Evolutionary conservation across 495 filamentous ascomycete genomes (phyloP).

Genomic region (Penicillium taxi): DNA sequence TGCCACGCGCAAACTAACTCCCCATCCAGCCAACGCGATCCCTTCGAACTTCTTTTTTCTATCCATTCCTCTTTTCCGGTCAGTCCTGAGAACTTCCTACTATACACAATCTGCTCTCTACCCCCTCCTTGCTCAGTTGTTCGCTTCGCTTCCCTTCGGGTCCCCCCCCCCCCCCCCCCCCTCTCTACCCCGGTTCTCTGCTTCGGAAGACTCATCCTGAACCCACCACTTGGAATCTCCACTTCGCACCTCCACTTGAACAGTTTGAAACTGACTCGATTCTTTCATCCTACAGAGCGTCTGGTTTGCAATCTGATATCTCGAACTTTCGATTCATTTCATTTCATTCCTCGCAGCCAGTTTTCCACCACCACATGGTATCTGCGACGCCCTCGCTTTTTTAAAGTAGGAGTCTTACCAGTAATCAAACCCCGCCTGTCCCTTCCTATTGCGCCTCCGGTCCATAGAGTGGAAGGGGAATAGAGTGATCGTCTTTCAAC

Average conservation of each 20-base stretch:
- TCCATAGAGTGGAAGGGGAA: slow-evolving; percentile 15
- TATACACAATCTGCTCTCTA: background rate
- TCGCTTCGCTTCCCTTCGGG: background rate
- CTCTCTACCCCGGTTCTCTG: background rate
- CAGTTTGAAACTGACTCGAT: background rate
- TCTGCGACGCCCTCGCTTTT: slow-evolving; percentile 5
- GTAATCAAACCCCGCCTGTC: slow-evolving; percentile 7
- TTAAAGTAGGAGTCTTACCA: slow-evolving; percentile 8
- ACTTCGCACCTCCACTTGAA: background rate
- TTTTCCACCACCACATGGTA: slow-evolving; percentile 13
- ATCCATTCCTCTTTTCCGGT: slow-evolving; percentile 4
- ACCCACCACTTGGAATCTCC: background rate
- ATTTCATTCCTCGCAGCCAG: background rate
- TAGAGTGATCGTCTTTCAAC: slow-evolving; percentile 18
- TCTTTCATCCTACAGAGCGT: background rate
- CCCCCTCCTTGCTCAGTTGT: background rate
- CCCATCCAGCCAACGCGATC: slow-evolving; percentile 51
- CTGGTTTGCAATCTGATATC: background rate
- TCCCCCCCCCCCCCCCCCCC: slow-evolving; percentile 2
- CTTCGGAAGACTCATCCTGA: background rate
- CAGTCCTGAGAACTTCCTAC: background rate
- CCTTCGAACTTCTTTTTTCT: slow-evolving; percentile 46
- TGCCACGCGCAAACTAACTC: slow-evolving; percentile 32
- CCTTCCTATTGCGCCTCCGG: slow-evolving; percentile 6
- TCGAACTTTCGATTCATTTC: background rate